phyloP scores from a whole-genome alignment of 2,329 filamentous ascomycete genomes.

The Zymoseptoria brevis region DNA sequence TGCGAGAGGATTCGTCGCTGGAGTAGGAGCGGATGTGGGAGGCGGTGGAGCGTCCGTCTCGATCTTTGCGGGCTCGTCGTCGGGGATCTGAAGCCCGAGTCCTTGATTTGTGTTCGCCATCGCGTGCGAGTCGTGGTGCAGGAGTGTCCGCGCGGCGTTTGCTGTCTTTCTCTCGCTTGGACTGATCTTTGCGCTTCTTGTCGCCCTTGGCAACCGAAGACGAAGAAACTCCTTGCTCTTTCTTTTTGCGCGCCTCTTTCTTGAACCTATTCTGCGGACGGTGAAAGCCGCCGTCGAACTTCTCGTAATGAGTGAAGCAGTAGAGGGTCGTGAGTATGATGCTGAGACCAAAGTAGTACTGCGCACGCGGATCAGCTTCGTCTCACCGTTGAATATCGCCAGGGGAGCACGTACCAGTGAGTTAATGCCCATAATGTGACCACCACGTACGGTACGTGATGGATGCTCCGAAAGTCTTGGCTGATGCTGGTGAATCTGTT shows the following conservation, averaged over 20 bases:
- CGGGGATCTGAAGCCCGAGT: constrained; percentile 2
- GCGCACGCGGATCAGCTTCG: constrained; percentile 16
- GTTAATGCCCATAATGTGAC: not conserved
- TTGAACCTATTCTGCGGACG: constrained; percentile 16
- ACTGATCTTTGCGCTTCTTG: not conserved
- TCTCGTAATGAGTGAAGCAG: constrained; percentile 20
- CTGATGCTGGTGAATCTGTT: not conserved
- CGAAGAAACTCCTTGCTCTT: constrained; percentile 2
- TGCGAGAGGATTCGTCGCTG: not conserved
- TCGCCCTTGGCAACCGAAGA: not conserved
- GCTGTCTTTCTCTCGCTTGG: not conserved
- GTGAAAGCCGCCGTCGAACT: constrained; percentile 17
- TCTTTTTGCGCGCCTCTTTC: constrained; percentile 6
- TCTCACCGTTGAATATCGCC: not conserved
- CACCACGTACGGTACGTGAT: too few relatives aligned
- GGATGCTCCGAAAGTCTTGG: not conserved
- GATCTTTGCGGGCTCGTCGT: not conserved
- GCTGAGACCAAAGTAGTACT: constrained; percentile 23
- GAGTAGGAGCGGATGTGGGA: constrained; percentile 1
- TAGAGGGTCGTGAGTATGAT: constrained; percentile 16
- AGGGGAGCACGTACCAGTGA: not conserved
- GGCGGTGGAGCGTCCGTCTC: constrained; percentile 1
- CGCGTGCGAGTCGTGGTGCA: not conserved
- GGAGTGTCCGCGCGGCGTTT: constrained; percentile 7
- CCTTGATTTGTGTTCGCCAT: not conserved